Base-by-base conservation (phyloP, 163 green algal genomes). In the Scenedesmus sp. region DNA sequence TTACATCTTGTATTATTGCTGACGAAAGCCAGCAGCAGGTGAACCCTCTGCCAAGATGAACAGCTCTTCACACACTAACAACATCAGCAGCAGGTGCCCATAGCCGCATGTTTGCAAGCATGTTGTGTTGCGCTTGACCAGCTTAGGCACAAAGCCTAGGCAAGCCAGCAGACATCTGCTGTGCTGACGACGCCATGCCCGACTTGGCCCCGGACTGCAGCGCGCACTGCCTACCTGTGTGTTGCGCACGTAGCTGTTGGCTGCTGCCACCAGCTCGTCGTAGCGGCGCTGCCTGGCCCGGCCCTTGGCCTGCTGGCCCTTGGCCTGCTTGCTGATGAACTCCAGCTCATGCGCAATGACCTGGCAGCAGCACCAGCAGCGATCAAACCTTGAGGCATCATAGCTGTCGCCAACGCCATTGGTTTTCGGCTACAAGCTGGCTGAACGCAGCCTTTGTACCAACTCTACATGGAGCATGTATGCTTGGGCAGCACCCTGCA, bases 221-320 rank as follows among this genome's bases (percentile, higher is more conserved):
- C 0, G n/a, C 26, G 3, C 20, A 15, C 37, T 7, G 53, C 79
- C 0, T 51, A 95, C 91, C 84, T 93, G 87, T 22, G 76, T 81
- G 51, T 92, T 59, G 30, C 83, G 76, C 9, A 95, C 94, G 88
- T 95, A 96, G 53, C 93, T 81, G 44, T 83, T 83, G 3, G 95
- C 93, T 83, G 96, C 88, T 35, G 83, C 40, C 56, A 96, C 92
- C 65, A 98, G 93, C 44, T 97, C 95, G 16, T 98, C 95, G 72
- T 97, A 98, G 59, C 85, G 83, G 4, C 94, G 90, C 93, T 96
- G 88, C 22, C 94, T 93, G 5, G 93, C 93, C 90, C 96, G 96
- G 72, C 94, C 86, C 95, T 99, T 98, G 94, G 98, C 97, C 94
- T 98, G 96, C 93, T 98, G 96, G 5, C 96, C 97, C 94, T 98